These are phyloP conservation scores for Mortierella sp. DNA, from an alignment of 371 early-diverging fungal genomes.

Conservation along the genomic window DNA sequence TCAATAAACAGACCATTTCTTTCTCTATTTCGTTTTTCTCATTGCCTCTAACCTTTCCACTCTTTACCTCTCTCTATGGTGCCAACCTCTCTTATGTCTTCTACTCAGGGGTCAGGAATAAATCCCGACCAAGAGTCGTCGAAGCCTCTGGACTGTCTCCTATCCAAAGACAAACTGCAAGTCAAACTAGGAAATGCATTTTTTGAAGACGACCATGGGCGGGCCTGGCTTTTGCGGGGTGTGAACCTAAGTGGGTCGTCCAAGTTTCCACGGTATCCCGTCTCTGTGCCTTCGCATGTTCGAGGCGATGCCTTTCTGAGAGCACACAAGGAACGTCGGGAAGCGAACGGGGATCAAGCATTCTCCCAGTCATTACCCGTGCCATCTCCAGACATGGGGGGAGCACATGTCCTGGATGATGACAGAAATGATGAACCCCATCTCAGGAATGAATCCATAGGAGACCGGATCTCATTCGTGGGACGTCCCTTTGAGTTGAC, in stretches of 20 bases:
- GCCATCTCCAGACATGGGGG: background rate
- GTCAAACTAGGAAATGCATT: conserved; percentile 31
- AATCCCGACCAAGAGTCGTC: no score
- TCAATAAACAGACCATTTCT: no score
- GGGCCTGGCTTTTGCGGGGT: conserved; percentile 69
- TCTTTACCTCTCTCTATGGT: no score
- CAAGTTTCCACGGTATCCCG: conserved; percentile 70
- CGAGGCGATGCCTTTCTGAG: conserved; percentile 12
- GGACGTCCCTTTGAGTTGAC: conserved; percentile 83
- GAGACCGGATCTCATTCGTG: conserved; percentile 63
- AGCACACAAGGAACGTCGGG: background rate
- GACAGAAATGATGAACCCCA: background rate
- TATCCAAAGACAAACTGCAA: conserved; percentile 6
- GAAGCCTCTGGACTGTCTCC: no score
- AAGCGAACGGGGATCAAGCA: background rate
- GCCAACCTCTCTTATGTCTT: no score
- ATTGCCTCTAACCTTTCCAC: no score
- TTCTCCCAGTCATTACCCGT: background rate
- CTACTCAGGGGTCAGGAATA: no score
- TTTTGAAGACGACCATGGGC: conserved; percentile 57
- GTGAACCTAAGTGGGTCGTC: conserved; percentile 72
- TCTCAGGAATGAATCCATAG: conserved; percentile 54
- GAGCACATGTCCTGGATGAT: conserved; percentile 34
- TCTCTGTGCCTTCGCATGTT: conserved; percentile 57
- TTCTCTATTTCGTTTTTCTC: no score